phyloP scores from a whole-genome alignment of 257 asterid genomes.

The Petrea volubilis region DNA sequence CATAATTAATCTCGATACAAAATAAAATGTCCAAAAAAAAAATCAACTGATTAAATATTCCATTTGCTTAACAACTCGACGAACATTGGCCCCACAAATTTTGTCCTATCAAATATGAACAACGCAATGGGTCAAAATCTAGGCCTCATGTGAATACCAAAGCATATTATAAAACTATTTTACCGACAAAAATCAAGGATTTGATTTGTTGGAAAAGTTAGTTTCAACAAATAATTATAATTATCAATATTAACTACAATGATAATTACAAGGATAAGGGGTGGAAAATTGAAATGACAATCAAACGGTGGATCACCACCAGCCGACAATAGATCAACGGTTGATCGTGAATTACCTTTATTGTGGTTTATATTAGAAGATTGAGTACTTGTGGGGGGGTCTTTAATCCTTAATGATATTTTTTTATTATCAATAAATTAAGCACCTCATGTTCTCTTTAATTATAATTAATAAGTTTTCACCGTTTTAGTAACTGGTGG shows the following conservation, averaged over 20 bases:
- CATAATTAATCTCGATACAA: no score
- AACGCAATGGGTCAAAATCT: background rate
- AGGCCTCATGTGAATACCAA: background rate
- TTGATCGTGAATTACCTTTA: background rate
- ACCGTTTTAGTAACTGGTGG: constrained; percentile 20
- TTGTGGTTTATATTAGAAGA: background rate
- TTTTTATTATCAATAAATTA: background rate
- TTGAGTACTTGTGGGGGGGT: constrained; percentile 6
- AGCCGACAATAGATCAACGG: constrained; percentile 42
- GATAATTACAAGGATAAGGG: constrained; percentile 11
- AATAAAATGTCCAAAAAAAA: no score
- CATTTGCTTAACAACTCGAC: no score
- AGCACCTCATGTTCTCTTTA: constrained; percentile 4
- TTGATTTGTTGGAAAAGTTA: constrained; percentile 26
- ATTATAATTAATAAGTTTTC: constrained; percentile 14
- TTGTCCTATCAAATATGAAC: background rate
- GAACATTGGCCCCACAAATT: no score
- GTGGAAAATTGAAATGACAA: constrained; percentile 19
- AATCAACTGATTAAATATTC: no score
- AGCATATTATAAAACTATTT: background rate
- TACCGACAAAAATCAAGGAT: constrained; percentile 30
- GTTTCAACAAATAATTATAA: constrained; percentile 30
- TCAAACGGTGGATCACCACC: constrained; percentile 21
- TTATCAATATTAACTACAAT: constrained; percentile 15
- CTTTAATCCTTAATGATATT: background rate